Evolutionary conservation across 2,329 filamentous ascomycete genomes (phyloP), one percentile per base, ranked within the genome.

Genomic region (Paramyrothecium roridum): DNA sequence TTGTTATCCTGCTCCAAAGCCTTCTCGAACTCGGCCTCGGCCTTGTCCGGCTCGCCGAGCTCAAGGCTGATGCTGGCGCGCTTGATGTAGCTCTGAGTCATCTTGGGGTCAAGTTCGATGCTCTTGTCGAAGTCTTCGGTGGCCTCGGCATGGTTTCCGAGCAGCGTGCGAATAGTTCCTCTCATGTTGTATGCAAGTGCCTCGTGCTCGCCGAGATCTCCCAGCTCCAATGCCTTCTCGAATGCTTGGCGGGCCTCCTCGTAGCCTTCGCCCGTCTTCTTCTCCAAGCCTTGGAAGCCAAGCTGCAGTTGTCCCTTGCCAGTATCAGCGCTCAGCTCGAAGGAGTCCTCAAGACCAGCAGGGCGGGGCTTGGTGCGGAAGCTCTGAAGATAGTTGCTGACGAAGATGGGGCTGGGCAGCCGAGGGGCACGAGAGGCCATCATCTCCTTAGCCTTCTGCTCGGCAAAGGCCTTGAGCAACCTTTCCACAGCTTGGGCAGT

Each of bases 81-180:
- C 83, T 99, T 99, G 78, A 99, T 96, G 74, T 96, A 98, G 78
- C 91, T 96, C 78, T 99, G 95, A 8, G 92, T 96, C 77, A 98
- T 81, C 10, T 84, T 80, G 16, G 91, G 90, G 67, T 98, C 88
- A 49, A 98, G 80, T 73, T 96, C 91, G 56, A 98, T 89, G 73
- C 91, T 96, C 84, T 90, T 95, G 73, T 92, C 91, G 67, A 99
- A 83, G 70, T 98, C 95, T 45, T 81, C 77, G 62, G 97, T 80
- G 3, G 95, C 95, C 58, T 88, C 84, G 53, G 89, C 82, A 65
- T 93, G 93, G 71, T 96, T 91, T 56, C 95, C 95, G 62, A 89
- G 87, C 58, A 99, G 83, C 70, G 96, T 98, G 70, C 88, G 87
- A 80, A 98, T 98, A 34, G 95, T 99, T 57, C 93, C 95, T 55